Percentiles rank a stretch among this genome's conserved stretches.
These are phyloP conservation scores for Larix kaempferi DNA, from an alignment of 75 land plant species.

Conservation along the genomic window DNA sequence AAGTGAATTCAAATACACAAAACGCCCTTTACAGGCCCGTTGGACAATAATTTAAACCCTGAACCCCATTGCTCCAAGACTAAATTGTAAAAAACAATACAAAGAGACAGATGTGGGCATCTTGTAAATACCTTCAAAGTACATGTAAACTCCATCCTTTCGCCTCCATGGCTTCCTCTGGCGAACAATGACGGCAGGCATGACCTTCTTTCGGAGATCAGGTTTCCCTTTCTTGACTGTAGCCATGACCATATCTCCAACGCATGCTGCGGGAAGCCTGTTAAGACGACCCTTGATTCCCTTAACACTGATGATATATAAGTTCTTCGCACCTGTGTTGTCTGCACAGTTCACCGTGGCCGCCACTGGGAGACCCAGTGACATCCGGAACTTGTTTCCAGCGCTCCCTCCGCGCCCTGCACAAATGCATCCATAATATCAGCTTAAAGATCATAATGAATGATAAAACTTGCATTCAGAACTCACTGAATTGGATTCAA, in stretches of 20 bases:
- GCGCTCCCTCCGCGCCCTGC: constrained; percentile 38
- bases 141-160: constrained; percentile 62
- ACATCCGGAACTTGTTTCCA: constrained; percentile 65
- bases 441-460: background rate
- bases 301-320: constrained; percentile 43
- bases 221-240: constrained; percentile 51
- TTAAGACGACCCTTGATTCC: constrained; percentile 55
- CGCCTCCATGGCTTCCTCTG: constrained; percentile 45
- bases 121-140: constrained; percentile 37
- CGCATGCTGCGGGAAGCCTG: constrained; percentile 47
- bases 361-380: constrained; percentile 41
- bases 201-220: constrained; percentile 64
- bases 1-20: no score
- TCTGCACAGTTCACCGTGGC: constrained; percentile 48
- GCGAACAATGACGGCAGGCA: constrained; percentile 53
- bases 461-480: background rate
- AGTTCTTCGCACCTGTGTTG: constrained; percentile 41
- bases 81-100: background rate
- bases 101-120: no score
- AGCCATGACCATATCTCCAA: constrained; percentile 63
- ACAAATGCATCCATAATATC: background rate
- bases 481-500: background rate
- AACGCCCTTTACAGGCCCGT: no score
- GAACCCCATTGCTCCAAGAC: no score
- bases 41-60: no score